Evolutionary conservation across 2,329 filamentous ascomycete species (phyloP).

Genomic region (Fusarium sp.): DNA sequence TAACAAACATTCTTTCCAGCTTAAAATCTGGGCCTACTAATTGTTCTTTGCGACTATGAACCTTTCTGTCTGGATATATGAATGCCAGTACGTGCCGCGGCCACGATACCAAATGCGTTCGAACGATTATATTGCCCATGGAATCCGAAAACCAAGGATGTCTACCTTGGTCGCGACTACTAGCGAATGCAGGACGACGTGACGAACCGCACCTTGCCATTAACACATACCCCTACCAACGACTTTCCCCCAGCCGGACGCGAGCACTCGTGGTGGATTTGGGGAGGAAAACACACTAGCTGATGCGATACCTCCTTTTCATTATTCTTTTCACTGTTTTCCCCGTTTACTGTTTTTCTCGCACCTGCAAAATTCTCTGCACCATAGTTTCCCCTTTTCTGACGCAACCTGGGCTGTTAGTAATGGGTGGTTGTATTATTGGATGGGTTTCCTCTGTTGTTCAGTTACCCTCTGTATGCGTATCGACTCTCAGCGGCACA

Average conservation of each 20-base stretch:
- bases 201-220: constrained; percentile 55
- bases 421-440: constrained; percentile 56
- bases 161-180: constrained; percentile 53
- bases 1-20: constrained; percentile 61
- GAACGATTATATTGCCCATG: constrained; percentile 51
- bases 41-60: constrained; percentile 44
- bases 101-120: constrained; percentile 50
- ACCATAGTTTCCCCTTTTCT: constrained; percentile 52
- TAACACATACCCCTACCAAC: constrained; percentile 50
- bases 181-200: constrained; percentile 58
- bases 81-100: constrained; percentile 48
- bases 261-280: constrained; percentile 44
- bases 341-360: constrained; percentile 44
- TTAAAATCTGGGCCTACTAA: constrained; percentile 91
- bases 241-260: constrained; percentile 44
- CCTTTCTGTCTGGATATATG: constrained; percentile 49
- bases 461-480: constrained; percentile 48
- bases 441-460: constrained; percentile 51
- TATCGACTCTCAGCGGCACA: constrained; percentile 37
- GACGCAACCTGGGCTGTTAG: constrained; percentile 50
- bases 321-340: constrained; percentile 44
- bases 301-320: constrained; percentile 55
- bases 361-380: constrained; percentile 53
- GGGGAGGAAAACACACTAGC: constrained; percentile 47
- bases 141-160: constrained; percentile 50